Evolutionary conservation across 2,329 filamentous ascomycete species (phyloP), one percentile per base, ranked within the genome.

Genomic region (Exophiala oligosperma): DNA sequence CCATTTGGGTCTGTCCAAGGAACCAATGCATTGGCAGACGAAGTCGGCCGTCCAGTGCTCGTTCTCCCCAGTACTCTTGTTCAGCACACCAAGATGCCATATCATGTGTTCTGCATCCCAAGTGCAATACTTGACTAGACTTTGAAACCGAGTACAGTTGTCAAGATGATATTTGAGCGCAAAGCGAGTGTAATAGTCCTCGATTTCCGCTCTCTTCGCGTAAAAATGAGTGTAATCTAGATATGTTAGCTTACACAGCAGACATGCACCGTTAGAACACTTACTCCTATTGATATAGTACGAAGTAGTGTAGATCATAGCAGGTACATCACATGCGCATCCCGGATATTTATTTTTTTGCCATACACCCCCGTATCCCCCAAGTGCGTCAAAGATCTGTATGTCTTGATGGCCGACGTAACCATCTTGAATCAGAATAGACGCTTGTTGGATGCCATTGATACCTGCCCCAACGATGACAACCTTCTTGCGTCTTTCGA

Each of bases 241-340:
- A 17, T 17, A 17, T 17, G 17, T 17, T 17, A 17, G 17, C 17
- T 17, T 17, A 17, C 17, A 35, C 24, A 47, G 8, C 14, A 53
- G 40, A 37, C 17, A 17, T 17, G 17, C 17, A 17, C 17, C 17
- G 17, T 17, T 17, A 17, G 17, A 17, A 17, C 8, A 29, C 56
- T 53, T 6, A 58, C 56, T 38, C 40, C 49, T 58, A n/a, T 66
- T 68, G 24, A 53, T 49, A 12, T 58, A 12, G 32, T 54, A 61
- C 5, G 40, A 49, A 17, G 49, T 59, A n/a, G 56, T 58, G n/a
- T 62, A 62, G 48, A 54, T 59, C 48, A 59, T 49, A n/a, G 59
- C 56, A 14, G 59, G 59, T 5, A 62, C 56, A 29, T 60, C 57
- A 35, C 57, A 60, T 11, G 57, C 57, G 48, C 57, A 60, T 3